Evolutionary conservation across 2,329 filamentous ascomycete species (phyloP), one percentile per base, ranked within the genome.

Genomic region (Colletotrichum cordylinicola): DNA sequence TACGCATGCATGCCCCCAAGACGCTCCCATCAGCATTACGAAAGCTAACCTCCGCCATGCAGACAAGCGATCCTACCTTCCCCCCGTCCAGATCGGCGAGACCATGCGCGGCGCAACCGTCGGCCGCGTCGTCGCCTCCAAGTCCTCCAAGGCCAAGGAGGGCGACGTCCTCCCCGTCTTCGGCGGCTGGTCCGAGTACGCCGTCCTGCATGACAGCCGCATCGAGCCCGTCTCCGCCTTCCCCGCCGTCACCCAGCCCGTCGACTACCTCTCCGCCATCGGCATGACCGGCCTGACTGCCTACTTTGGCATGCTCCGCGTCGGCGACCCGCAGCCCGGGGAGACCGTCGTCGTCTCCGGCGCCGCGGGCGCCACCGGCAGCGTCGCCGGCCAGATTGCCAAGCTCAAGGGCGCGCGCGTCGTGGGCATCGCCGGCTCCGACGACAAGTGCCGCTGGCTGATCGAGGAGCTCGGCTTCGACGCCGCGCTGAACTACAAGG

Each of bases 291-390:
- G 93, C 4, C 79, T 96, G 77, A 96, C 94, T 0, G 94, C 94
- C 3, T 96, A 95, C 85, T 94, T 94, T 78, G 94, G 94, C 24
- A 91, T 96, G 82, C 83, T 91, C 35, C 90, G 94, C 71, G 90
- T 96, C 61, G 94, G 91, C 4, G 86, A 93, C 71, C 91, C 93
- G 55, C 91, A 93, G 82, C 83, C 89, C 4, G 94, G 94, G 6
- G 93, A 96, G 78, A 92, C 93, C 6, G 94, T 96, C 2, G 93
- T 96, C 9, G 93, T 96, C 0, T 94, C 92, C 10, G 94, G 94
- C 8, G 94, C 94, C 2, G 94, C 94, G 0, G 94, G 94, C 3
- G 94, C 94, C 0, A 96, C 94, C 0, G 94, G 94, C 2, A 93
- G 90, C 80, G 91, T 96, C 2, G 94, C 91, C 0, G 94, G 93